A percentile compares a stretch with the other conserved stretches of the same genome.
phyloP scores from a whole-genome alignment of 1,284 basidiomycete genomes.

The Cutaneotrichosporon cutaneum region DNA sequence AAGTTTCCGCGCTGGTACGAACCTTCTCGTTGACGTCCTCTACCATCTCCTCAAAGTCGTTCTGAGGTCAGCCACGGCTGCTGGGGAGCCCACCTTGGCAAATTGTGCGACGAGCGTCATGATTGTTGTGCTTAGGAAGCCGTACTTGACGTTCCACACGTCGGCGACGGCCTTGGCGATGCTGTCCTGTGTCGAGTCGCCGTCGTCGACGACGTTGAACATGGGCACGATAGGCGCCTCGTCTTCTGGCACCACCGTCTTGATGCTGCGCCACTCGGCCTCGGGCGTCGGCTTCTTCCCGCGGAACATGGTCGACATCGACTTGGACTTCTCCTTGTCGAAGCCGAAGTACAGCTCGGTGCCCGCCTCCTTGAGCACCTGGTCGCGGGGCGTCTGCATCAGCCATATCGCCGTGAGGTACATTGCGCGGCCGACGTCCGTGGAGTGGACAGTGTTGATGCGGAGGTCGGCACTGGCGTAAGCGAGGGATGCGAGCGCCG shows the following conservation, averaged over 20 bases:
- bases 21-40: conserved; percentile 27
- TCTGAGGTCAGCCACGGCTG: conserved; percentile 9
- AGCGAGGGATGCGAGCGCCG: conserved; percentile 4
- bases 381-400: conserved; percentile 27
- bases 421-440: conserved; percentile 71
- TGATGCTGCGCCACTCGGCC: conserved; percentile 42
- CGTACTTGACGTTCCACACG: conserved; percentile 78
- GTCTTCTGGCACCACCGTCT: conserved; percentile 57
- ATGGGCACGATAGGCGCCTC: conserved; percentile 66
- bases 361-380: conserved; percentile 58
- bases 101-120: conserved; percentile 57
- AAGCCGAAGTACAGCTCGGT: conserved; percentile 63
- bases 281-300: conserved; percentile 23
- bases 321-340: conserved; percentile 6
- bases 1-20: background rate
- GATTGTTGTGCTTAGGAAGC: conserved; percentile 74
- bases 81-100: conserved; percentile 32
- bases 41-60: conserved; percentile 25
- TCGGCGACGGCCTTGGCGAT: conserved; percentile 70
- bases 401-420: conserved; percentile 60
- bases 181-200: conserved; percentile 70
- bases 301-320: conserved; percentile 17
- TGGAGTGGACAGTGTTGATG: conserved; percentile 73
- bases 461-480: conserved; percentile 64
- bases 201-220: conserved; percentile 83